Evolutionary conservation across 2,329 filamentous ascomycete species (phyloP).

Genomic region (Thelonectria blattea): DNA sequence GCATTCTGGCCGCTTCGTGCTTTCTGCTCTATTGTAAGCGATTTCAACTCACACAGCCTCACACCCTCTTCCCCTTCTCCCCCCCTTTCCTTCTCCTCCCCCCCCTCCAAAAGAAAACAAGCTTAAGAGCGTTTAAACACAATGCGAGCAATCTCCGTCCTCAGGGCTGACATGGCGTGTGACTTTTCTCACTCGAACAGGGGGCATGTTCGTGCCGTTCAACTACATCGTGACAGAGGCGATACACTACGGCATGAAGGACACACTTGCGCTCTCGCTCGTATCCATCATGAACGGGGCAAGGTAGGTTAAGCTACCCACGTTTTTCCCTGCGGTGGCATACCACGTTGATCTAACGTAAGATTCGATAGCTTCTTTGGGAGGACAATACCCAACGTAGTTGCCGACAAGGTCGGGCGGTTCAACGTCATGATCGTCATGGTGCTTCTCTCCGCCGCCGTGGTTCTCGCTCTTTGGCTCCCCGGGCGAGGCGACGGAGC

Average conservation of each 20-base stretch:
- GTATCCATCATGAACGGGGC: conserved; percentile 28
- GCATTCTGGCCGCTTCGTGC: conserved; percentile 21
- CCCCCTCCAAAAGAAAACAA: not conserved
- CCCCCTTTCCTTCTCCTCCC: too few species aligned
- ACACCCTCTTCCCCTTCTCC: too few species aligned
- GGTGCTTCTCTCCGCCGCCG: conserved; percentile 12
- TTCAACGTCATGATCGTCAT: conserved; percentile 29
- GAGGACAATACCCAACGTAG: conserved; percentile 26
- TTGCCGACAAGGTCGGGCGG: conserved; percentile 27
- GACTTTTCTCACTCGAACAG: not conserved
- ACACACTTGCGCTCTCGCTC: conserved; percentile 22
- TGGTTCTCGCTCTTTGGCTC: conserved; percentile 25
- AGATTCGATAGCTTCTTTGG: conserved; percentile 24
- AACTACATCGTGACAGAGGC: conserved; percentile 30
- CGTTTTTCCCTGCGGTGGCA: not conserved
- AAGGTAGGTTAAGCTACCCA: conserved; percentile 17
- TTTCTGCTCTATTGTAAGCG: conserved; percentile 30
- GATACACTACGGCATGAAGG: conserved; percentile 25
- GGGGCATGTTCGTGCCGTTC: conserved; percentile 28
- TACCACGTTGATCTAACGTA: conserved; percentile 9
- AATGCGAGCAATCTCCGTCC: not conserved
- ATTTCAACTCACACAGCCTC: too few species aligned
- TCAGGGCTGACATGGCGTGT: conserved; percentile 2
- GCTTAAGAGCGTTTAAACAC: not conserved
- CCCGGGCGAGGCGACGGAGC: conserved; percentile 18